phyloP scores from a whole-genome alignment of 352 stramenopile genomes.

The Pythium monospermum region DNA sequence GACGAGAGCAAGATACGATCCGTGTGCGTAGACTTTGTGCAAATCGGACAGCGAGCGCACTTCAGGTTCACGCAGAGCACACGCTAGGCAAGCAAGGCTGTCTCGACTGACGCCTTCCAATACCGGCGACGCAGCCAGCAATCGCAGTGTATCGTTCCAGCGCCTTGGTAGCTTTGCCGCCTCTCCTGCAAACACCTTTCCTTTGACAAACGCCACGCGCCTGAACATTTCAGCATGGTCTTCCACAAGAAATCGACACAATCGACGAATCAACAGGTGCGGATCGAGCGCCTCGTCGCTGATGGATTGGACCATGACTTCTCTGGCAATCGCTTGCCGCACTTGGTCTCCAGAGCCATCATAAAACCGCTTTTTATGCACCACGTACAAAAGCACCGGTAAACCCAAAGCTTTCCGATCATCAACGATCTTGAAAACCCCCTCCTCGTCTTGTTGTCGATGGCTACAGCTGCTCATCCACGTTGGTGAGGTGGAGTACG shows the following conservation, averaged over 20 bases:
- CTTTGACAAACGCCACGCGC: background rate
- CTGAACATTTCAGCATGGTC: constrained; percentile 16
- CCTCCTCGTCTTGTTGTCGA: too few species aligned
- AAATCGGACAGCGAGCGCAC: background rate
- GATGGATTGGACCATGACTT: background rate
- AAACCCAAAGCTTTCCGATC: background rate
- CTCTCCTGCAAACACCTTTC: background rate
- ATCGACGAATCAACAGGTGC: background rate
- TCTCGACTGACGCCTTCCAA: constrained; percentile 10
- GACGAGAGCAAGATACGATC: background rate
- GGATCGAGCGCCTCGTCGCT: background rate
- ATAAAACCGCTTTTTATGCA: constrained; percentile 11
- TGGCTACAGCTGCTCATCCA: too few species aligned
- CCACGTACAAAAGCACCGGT: constrained; percentile 7
- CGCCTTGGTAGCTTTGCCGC: background rate
- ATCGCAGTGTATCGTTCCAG: background rate
- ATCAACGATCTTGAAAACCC: constrained; percentile 1
- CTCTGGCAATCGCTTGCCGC: background rate
- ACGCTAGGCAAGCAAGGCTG: constrained; percentile 10
- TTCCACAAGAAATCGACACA: constrained; percentile 15
- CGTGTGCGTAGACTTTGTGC: background rate
- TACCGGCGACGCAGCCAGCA: constrained; percentile 1
- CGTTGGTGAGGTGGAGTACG: constrained; percentile 1
- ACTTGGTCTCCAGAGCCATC: background rate
- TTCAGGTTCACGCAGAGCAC: background rate